phyloP scores from a whole-genome alignment of 2,329 filamentous ascomycete genomes.

The Aspergillus ustus region DNA sequence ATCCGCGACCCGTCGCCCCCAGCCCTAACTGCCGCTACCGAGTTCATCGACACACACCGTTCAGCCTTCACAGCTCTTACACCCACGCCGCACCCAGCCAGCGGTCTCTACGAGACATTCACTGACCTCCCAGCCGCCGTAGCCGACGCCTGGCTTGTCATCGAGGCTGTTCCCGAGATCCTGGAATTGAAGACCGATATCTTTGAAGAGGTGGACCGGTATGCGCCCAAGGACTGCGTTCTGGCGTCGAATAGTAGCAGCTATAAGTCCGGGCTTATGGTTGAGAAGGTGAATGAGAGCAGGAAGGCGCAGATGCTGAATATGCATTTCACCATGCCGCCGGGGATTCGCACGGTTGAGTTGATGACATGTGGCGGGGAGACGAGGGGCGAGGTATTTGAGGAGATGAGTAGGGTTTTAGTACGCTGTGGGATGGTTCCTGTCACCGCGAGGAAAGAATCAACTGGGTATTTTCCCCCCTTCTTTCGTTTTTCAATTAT shows the following conservation, averaged over 20 bases:
- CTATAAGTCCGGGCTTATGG: constrained; percentile 56
- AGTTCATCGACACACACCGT: constrained; percentile 39
- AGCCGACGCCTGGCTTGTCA: constrained; percentile 55
- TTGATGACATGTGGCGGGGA: constrained; percentile 55
- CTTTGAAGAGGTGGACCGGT: constrained; percentile 51
- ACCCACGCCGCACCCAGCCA: constrained; percentile 24
- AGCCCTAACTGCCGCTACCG: constrained; percentile 31
- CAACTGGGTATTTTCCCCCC: constrained; percentile 42
- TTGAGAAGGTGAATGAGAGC: constrained; percentile 41
- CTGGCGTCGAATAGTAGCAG: constrained; percentile 57
- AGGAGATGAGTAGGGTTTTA: constrained; percentile 47
- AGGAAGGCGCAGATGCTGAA: constrained; percentile 45
- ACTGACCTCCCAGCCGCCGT: constrained; percentile 49
- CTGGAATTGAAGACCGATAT: constrained; percentile 54
- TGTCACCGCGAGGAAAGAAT: constrained; percentile 51
- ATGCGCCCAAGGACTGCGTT: constrained; percentile 52
- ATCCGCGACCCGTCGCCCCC: constrained; percentile 31
- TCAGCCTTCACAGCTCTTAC: constrained; percentile 33
- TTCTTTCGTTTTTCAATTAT: background rate
- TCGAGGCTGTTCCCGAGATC: constrained; percentile 59
- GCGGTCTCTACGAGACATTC: constrained; percentile 41
- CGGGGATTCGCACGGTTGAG: constrained; percentile 51
- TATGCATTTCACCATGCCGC: constrained; percentile 58
- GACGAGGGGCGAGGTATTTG: constrained; percentile 50
- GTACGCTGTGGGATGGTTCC: constrained; percentile 50